Base-by-base conservation (phyloP, 495 filamentous ascomycete genomes). In the Pyronema omphalodes region DNA sequence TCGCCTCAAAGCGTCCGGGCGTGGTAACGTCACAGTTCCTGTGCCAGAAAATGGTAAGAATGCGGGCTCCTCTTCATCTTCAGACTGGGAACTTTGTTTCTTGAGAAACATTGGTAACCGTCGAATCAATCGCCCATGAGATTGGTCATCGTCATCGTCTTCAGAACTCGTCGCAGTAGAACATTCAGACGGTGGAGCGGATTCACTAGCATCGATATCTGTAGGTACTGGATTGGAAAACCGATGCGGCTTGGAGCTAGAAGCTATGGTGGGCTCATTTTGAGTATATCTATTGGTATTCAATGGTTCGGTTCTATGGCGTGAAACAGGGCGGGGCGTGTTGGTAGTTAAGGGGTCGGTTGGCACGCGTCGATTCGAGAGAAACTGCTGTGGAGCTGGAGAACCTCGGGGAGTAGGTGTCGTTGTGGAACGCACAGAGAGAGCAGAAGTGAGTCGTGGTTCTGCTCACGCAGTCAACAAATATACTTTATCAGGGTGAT, bases 41-140 rank as follows among this genome's bases (percentile, higher is more conserved):
- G 12, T 49, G n/a, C 55, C 54, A 35, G 61, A 55, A 37, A 85
- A 77, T 0, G 88, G 86, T 2, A 91, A 73, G 60, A 89, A 93
- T 0, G 83, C 80, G 1, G 84, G 83, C 46, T 74, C 72, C 33
- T 71, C 72, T 9, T 77, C 76, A 44, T 78, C 75, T 3, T 43
- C 35, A 8, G 50, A n/a, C 17, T 50, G 23, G 47, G 12, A 15
- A 11, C 47, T 34, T 23, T 47, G 44, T 23, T 47, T 47, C 44
- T 47, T 14, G 19, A 12, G 47, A 19, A 50, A 50, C 19, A 19
- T 35, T 11, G 18, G 47, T 8, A 50, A 34, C 47, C 47, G 8
- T 36, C 19, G 8, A 11, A 47, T 47, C 9, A 15, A 9, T 15
- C n/a, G 44, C 23, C 23, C 23, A 29, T 29, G 23, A 29, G 23